Evolutionary conservation across 345 rosid genomes (phyloP).

Genomic region (Anacardium occidentale): DNA sequence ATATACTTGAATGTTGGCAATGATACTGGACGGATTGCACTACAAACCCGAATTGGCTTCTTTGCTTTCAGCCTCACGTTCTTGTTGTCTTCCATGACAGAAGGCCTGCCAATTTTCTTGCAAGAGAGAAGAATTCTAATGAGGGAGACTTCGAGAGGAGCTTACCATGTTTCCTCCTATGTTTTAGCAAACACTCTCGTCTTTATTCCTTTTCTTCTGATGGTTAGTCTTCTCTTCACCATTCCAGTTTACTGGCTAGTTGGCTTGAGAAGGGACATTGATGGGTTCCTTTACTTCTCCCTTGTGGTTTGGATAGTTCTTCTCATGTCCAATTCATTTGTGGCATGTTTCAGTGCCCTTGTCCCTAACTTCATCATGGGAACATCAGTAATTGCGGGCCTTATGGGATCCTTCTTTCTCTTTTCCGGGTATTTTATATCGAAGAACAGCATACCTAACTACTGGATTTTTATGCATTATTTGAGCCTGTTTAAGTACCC

Average conservation of each 20-base stretch:
- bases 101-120: constrained; percentile 83
- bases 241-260: constrained; percentile 89
- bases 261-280: constrained; percentile 54
- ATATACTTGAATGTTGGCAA: constrained; percentile 67
- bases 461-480: constrained; percentile 90
- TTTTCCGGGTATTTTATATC: constrained; percentile 85
- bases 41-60: constrained; percentile 71
- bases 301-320: constrained; percentile 77
- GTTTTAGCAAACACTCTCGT: constrained; percentile 65
- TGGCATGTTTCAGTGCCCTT: constrained; percentile 86
- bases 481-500: constrained; percentile 81
- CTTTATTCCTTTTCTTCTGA: constrained; percentile 70
- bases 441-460: constrained; percentile 58
- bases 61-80: constrained; percentile 87
- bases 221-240: constrained; percentile 63
- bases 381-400: constrained; percentile 78
- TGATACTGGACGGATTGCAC: constrained; percentile 36
- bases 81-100: constrained; percentile 82
- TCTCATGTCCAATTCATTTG: constrained; percentile 81
- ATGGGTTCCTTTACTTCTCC: constrained; percentile 68
- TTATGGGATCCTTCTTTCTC: constrained; percentile 91
- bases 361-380: constrained; percentile 97
- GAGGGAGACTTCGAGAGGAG: constrained; percentile 81
- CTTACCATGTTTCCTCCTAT: constrained; percentile 70
- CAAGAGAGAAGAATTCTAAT: constrained; percentile 76